These are phyloP conservation scores for Candida albicans DNA, from an alignment of 1,139 yeast species.

Conservation along the genomic window DNA sequence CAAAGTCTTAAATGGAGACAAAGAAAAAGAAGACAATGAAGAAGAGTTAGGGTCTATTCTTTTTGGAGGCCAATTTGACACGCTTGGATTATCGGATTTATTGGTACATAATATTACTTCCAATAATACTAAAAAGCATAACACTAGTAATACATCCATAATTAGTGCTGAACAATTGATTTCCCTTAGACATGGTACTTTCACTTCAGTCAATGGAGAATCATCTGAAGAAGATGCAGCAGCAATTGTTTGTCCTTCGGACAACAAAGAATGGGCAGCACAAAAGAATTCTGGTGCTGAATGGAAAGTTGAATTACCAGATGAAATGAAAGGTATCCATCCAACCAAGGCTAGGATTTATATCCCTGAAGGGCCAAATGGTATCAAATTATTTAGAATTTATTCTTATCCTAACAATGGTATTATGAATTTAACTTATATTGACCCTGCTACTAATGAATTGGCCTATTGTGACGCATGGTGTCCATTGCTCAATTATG, in stretches of 20 bases:
- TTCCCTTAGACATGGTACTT: conserved; percentile 60
- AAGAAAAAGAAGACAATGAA: too few species aligned
- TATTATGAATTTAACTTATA: conserved; percentile 86
- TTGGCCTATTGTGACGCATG: conserved; percentile 74
- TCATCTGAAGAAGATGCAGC: conserved; percentile 34
- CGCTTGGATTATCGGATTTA: conserved; percentile 56
- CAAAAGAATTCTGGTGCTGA: conserved; percentile 56
- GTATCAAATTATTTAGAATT: conserved; percentile 68
- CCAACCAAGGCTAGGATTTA: conserved; percentile 79
- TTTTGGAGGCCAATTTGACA: conserved; percentile 76
- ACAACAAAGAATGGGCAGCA: conserved; percentile 56
- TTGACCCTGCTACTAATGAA: conserved; percentile 67
- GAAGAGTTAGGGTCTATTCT: conserved; percentile 47
- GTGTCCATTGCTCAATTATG: conserved; percentile 62
- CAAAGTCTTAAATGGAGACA: conserved; percentile 42
- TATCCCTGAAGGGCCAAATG: conserved; percentile 54
- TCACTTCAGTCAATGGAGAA: conserved; percentile 54
- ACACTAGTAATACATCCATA: conserved; percentile 34
- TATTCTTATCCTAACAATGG: conserved; percentile 80
- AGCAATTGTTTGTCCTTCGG: conserved; percentile 58
- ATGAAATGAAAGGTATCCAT: conserved; percentile 46
- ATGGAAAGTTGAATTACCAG: conserved; percentile 65
- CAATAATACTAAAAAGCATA: conserved; percentile 25
- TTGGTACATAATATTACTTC: conserved; percentile 33
- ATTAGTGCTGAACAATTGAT: conserved; percentile 66